phyloP scores from a whole-genome alignment of 306 rosid genomes.

The Trifolium fragiferum region DNA sequence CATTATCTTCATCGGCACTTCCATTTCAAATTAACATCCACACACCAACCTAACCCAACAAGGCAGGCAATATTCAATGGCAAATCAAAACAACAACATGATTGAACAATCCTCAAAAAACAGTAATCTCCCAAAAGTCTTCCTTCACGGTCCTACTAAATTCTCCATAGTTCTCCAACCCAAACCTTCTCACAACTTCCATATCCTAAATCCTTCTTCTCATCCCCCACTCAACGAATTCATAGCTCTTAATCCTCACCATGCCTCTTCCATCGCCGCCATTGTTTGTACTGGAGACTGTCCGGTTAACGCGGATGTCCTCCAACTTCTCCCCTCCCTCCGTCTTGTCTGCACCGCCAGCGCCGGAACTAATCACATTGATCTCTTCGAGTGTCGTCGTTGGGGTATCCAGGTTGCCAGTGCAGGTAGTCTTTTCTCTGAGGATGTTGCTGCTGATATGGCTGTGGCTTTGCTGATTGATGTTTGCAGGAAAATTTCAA shows the following conservation, averaged over 20 bases:
- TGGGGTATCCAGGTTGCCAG: conserved; percentile 40
- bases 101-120: neutral
- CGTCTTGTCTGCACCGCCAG: conserved; percentile 44
- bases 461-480: conserved; percentile 60
- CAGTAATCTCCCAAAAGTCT: conserved; percentile 10
- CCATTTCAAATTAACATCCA: no score
- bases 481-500: conserved; percentile 50
- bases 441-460: conserved; percentile 60
- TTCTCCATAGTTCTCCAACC: neutral
- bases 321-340: conserved; percentile 46
- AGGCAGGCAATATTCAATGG: neutral
- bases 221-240: neutral
- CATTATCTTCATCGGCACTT: no score
- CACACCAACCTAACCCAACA: no score
- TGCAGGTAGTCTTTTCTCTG: conserved; percentile 44
- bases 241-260: conserved; percentile 4
- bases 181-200: conserved; percentile 6
- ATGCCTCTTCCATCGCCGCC: conserved; percentile 38
- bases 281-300: neutral
- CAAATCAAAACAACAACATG: neutral
- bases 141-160: neutral
- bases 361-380: conserved; percentile 51
- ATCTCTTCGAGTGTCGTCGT: conserved; percentile 46
- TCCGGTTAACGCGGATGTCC: conserved; percentile 18
- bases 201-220: neutral